Base-by-base conservation (phyloP, 2,329 filamentous ascomycete species). In the Dactylellina haptotyla region DNA sequence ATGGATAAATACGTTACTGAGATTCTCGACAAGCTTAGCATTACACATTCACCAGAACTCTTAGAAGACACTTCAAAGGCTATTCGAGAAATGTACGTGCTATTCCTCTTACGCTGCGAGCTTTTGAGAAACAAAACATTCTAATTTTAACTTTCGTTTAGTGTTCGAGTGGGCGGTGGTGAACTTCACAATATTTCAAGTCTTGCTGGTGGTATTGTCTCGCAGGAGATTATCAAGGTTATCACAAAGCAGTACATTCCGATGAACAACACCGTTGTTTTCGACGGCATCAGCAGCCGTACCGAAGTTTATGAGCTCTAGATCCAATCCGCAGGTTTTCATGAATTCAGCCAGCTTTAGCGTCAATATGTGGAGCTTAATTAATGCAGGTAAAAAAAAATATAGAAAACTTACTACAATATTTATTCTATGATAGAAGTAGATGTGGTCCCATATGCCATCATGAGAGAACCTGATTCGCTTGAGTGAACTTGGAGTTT, bases 181-280 rank as follows among this genome's bases (percentile, higher is more conserved):
- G 96, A 99, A 80, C 83, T 99, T 71, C 95, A 99, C 83, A 98
- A 97, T 80, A 91, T 96, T 64, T 90, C 93, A 30, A 89, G 93
- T 25, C 83, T 97, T 64, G 90, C 89, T 0, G 96, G 95, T 28
- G 96, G 95, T 2, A 90, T 99, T 83, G 90, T 96, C 51, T 92
- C 94, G n/a, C 96, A 99, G 81, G 95, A 99, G 82, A 87, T 94
- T 75, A 96, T 99, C 83, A 99, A 99, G 80, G 85, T 88, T 67
- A 86, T 90, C 77, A 90, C 89, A 10, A 88, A 87, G 78, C 89
- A 91, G 82, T 91, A 90, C 81, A 84, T 90, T 45, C 88, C 89
- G 23, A 86, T 90, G 75, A 88, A 90, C 77, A 89, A 90, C 80
- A 89, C 87, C 14, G 90, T 88, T 79, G 84, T 91, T 74, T 90